A percentile compares a stretch with the other conserved stretches of the same genome.
These are phyloP conservation scores for Gigaspora rosea DNA, from an alignment of 192 early-diverging fungal genomes.

Conservation along the genomic window DNA sequence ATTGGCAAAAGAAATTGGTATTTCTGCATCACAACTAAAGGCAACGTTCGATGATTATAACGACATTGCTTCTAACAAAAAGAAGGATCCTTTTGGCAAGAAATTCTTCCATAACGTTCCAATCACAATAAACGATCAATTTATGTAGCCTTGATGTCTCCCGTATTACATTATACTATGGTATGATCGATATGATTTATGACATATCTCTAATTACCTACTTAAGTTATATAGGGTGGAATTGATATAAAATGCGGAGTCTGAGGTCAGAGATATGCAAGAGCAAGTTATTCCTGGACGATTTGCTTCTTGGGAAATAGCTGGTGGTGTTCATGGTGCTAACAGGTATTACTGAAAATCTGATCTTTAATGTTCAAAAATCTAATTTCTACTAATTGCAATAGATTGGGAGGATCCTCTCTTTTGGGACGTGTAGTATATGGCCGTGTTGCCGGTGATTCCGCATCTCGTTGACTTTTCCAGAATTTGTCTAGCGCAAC, in stretches of 20 bases:
- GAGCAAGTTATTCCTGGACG: conserved; percentile 75
- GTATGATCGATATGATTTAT: conserved; percentile 31
- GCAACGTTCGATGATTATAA: conserved; percentile 65
- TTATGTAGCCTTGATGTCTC: conserved; percentile 75
- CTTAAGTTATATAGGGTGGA: conserved; percentile 66
- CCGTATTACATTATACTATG: conserved; percentile 89
- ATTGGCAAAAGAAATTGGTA: conserved; percentile 77
- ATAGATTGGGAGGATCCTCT: too few species aligned
- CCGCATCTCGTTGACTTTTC: too few species aligned
- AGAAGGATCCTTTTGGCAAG: conserved; percentile 70
- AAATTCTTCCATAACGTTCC: conserved; percentile 65
- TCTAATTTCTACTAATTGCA: too few species aligned
- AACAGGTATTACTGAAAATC: too few species aligned
- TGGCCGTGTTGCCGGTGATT: too few species aligned
- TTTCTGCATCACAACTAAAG: conserved; percentile 50
- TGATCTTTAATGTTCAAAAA: too few species aligned
- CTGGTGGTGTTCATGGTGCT: too few species aligned
- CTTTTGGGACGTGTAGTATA: too few species aligned
- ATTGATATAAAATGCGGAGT: conserved; percentile 76
- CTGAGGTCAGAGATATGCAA: conserved; percentile 58
- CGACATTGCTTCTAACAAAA: conserved; percentile 52
- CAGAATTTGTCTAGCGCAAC: too few species aligned
- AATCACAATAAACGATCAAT: conserved; percentile 56
- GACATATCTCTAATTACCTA: neutral
- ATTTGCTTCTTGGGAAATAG: too few species aligned